Evolutionary conservation across 2,329 filamentous ascomycete genomes (phyloP), one percentile per base, ranked within the genome.

Genomic region (Rutstroemia sp.): DNA sequence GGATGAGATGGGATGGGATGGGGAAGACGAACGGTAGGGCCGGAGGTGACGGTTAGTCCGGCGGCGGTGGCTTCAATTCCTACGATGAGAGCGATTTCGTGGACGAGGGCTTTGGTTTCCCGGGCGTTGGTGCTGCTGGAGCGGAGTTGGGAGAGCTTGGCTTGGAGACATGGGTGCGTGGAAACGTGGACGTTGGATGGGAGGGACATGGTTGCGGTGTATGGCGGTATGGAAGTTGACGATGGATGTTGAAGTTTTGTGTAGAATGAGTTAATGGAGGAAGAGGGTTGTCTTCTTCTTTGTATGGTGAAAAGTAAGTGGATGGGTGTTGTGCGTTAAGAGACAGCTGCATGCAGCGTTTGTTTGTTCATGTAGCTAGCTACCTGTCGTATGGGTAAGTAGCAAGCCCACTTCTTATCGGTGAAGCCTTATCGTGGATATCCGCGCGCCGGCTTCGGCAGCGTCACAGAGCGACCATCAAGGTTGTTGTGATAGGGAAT

Each of bases 61-160:
- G 78, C 72, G 4, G 82, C 83, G 25, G 96, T 78, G 12, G 92
- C 91, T 72, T 96, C 92, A 60, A 85, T 88, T 47, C 84, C 88
- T 19, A 97, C 74, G 59, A 97, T 88, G 40, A 89, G 78, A 7
- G 89, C 76, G 60, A 97, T 95, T 61, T 97, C 92, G 69, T 96
- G 84, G 59, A 96, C 82, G 49, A 97, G 78, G 7, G 80, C 73
- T 73, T 92, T 91, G 64, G 89, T 91, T 56, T 96, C 89, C 58
- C 84, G 80, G 3, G 89, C 78, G 58, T 78, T 81, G 51, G 88
- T 83, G 44, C 76, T 78, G 56, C 82, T 78, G 42, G 89, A 94
- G 58, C 92, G 87, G 48, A 97, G 82, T 74, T 94, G 89, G 64
- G 88, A 92, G 67, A 97, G 83, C 78, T 97, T 97, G 64, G 88